Evolutionary conservation across 23 red algal species (phyloP).

Genomic region (Gracilaria domingensis): DNA sequence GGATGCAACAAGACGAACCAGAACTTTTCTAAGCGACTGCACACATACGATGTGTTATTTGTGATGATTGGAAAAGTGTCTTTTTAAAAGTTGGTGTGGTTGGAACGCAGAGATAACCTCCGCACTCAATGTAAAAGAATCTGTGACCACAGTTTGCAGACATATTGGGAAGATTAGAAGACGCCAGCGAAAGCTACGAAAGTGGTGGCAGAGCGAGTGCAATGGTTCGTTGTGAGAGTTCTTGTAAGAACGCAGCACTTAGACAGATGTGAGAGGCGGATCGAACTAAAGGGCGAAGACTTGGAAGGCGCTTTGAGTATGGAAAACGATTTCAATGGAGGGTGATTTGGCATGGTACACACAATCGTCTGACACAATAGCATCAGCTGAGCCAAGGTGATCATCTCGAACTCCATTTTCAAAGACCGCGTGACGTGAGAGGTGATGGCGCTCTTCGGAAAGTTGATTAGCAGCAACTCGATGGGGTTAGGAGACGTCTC

Average conservation of each 20-base stretch:
- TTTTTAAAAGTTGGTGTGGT: constrained; percentile 9
- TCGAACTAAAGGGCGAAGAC: background rate
- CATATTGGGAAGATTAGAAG: constrained; percentile 96
- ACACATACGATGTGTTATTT: background rate
- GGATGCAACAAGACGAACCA: constrained; percentile 49
- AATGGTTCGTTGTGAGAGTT: constrained; percentile 41
- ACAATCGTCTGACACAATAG: background rate
- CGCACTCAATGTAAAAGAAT: constrained; percentile 94
- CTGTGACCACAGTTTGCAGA: constrained; percentile 49
- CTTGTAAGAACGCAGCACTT: constrained; percentile 42
- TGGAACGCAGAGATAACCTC: constrained; percentile 52
- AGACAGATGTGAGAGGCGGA: constrained; percentile 36
- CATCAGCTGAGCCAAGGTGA: background rate
- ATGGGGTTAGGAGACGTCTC: background rate
- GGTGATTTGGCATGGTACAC: too few species aligned
- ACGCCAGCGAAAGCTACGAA: constrained; percentile 88
- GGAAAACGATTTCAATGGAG: background rate
- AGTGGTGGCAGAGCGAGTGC: constrained; percentile 80
- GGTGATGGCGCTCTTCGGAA: too few species aligned
- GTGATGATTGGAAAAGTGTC: constrained; percentile 8
- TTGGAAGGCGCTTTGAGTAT: background rate
- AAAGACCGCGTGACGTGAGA: too few species aligned
- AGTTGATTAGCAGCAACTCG: background rate
- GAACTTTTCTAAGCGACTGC: constrained; percentile 69
- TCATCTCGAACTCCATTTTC: background rate